phyloP scores from a whole-genome alignment of 1,284 basidiomycete genomes.

The Leccinum solheimii region DNA sequence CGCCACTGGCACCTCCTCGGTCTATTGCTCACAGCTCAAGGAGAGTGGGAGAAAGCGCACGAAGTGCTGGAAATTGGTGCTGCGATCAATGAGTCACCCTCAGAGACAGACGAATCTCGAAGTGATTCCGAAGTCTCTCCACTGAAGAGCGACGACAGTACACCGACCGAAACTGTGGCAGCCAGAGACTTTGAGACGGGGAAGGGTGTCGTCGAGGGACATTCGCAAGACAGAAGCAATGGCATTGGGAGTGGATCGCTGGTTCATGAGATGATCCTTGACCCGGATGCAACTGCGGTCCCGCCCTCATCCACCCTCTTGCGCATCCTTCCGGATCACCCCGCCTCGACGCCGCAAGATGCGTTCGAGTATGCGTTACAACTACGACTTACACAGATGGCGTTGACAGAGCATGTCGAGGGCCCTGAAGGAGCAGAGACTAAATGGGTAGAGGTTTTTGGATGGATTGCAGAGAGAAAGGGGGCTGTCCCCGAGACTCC shows the following conservation, averaged over 20 bases:
- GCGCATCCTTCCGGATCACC: conserved; percentile 53
- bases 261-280: conserved; percentile 37
- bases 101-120: conserved; percentile 17
- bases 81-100: conserved; percentile 43
- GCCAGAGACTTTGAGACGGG: conserved; percentile 14
- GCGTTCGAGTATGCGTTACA: conserved; percentile 80
- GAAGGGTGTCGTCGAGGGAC: conserved; percentile 1
- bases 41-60: conserved; percentile 80
- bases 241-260: conserved; percentile 1
- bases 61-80: conserved; percentile 76
- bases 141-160: conserved; percentile 9
- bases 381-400: conserved; percentile 84
- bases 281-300: conserved; percentile 37
- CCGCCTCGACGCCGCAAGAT: conserved; percentile 55
- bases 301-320: conserved; percentile 54
- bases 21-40: conserved; percentile 75
- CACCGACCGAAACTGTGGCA: not conserved
- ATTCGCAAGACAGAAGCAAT: not conserved
- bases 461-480: conserved; percentile 73
- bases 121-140: conserved; percentile 24
- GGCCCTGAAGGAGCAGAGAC: conserved; percentile 84
- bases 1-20: conserved; percentile 93
- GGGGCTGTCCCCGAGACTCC: conserved; percentile 35
- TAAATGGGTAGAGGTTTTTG: conserved; percentile 85
- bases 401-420: conserved; percentile 80